phyloP scores from a whole-genome alignment of 2,329 filamentous ascomycete genomes.

The Colletotrichum musicola region DNA sequence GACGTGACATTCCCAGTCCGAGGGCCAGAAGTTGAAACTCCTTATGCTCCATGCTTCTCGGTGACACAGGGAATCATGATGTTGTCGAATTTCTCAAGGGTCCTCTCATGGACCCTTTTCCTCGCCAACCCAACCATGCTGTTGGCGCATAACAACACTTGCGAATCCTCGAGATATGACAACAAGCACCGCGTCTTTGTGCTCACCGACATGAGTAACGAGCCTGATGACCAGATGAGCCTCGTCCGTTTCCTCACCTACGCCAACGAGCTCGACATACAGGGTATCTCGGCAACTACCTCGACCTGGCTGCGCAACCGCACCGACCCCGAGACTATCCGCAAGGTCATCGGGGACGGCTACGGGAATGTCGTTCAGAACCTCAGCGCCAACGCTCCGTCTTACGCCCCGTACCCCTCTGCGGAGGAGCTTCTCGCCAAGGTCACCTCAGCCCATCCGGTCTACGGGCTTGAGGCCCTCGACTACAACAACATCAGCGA shows the following conservation, averaged over 20 bases:
- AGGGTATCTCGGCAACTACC: conserved; percentile 58
- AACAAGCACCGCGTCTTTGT: conserved; percentile 53
- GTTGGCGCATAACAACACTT: neutral
- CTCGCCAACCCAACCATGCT: neutral
- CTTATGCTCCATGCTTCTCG: too few relatives aligned
- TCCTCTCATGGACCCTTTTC: neutral
- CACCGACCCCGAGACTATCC: conserved; percentile 55
- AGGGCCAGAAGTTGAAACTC: too few relatives aligned
- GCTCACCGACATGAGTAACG: conserved; percentile 58
- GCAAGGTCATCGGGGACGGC: conserved; percentile 54
- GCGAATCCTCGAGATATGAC: conserved; percentile 6
- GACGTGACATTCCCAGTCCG: too few relatives aligned
- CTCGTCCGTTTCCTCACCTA: conserved; percentile 59
- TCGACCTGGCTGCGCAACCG: conserved; percentile 59
- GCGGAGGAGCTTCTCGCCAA: conserved; percentile 50
- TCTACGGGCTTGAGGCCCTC: conserved; percentile 49
- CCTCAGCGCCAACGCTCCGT: conserved; percentile 60
- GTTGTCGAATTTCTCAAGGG: neutral
- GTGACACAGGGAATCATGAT: too few relatives aligned
- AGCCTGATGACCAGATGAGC: conserved; percentile 59
- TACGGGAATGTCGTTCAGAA: conserved; percentile 59
- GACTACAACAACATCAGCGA: conserved; percentile 46
- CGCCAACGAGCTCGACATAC: conserved; percentile 57
- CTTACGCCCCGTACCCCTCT: conserved; percentile 55
- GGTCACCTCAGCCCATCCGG: conserved; percentile 49